Conservation (phyloP, 805 yeast genomes). For the Candida manassasensis region DNA sequence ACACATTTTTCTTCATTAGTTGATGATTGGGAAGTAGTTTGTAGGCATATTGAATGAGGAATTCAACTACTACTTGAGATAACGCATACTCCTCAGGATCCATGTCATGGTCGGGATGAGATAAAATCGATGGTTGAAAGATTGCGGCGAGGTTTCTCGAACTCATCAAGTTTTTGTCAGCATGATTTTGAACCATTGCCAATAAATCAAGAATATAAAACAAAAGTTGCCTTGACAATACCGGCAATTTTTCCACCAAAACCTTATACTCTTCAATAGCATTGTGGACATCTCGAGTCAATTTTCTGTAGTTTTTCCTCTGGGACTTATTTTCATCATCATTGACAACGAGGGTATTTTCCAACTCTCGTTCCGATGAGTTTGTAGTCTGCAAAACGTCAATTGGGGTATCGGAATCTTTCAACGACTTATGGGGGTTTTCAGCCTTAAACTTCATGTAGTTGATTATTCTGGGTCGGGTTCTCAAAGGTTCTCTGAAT, state of each 20-base stretch:
- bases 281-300: conserved; percentile 59
- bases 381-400: not conserved
- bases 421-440: conserved; percentile 22
- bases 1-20: conserved; percentile 4
- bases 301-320: conserved; percentile 49
- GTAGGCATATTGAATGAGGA: conserved; percentile 81
- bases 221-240: conserved; percentile 72
- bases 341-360: conserved; percentile 3
- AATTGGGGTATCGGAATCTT: conserved; percentile 5
- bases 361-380: not conserved
- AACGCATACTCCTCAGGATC: conserved; percentile 87
- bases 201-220: conserved; percentile 83
- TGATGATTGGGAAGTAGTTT: conserved; percentile 57
- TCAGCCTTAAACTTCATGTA: conserved; percentile 60
- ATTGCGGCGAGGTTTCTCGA: conserved; percentile 91
- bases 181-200: conserved; percentile 76
- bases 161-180: conserved; percentile 82
- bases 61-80: conserved; percentile 82
- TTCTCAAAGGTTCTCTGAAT: conserved; percentile 71
- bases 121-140: conserved; percentile 92
- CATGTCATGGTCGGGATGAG: conserved; percentile 91
- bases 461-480: conserved; percentile 58
- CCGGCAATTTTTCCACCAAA: conserved; percentile 67
- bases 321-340: conserved; percentile 24
- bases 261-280: conserved; percentile 69